These are phyloP conservation scores for Podospora comata DNA, from an alignment of 495 filamentous ascomycete species.

Conservation along the genomic window DNA sequence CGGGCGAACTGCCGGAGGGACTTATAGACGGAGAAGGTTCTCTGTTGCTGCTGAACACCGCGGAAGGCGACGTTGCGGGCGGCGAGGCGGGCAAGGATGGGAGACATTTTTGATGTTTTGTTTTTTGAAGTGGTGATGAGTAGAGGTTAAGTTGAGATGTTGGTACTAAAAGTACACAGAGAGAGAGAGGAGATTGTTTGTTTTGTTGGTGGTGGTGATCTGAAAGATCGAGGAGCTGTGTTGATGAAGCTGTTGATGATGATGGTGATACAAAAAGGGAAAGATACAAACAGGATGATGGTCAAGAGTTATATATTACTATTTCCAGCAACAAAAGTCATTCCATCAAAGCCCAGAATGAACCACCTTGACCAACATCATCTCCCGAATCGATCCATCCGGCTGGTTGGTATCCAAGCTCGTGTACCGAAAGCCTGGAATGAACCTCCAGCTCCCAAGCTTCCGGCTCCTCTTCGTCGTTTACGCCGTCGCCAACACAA, in stretches of 20 bases:
- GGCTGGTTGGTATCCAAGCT: background rate
- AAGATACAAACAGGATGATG: background rate
- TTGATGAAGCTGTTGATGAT: background rate
- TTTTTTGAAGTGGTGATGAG: background rate
- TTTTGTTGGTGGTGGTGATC: background rate
- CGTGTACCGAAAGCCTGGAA: background rate
- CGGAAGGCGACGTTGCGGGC: constrained; percentile 7
- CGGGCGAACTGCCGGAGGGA: constrained; percentile 11
- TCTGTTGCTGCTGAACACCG: background rate
- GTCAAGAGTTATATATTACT: background rate
- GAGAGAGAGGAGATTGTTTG: background rate
- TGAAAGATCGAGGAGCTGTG: background rate
- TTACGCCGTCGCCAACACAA: background rate
- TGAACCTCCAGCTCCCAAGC: background rate
- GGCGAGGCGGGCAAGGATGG: constrained; percentile 7
- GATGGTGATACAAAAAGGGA: constrained; percentile 1
- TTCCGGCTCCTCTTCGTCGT: constrained; percentile 7
- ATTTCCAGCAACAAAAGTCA: background rate
- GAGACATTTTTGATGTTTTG: constrained; percentile 7
- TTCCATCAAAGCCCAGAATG: background rate
- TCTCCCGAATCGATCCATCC: background rate
- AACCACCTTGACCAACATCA: background rate
- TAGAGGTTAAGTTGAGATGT: background rate
- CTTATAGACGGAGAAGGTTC: constrained; percentile 4
- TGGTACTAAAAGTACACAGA: background rate